Conservation (phyloP, 352 stramenopile genomes). For the Phytophthora hybrid region DNA sequence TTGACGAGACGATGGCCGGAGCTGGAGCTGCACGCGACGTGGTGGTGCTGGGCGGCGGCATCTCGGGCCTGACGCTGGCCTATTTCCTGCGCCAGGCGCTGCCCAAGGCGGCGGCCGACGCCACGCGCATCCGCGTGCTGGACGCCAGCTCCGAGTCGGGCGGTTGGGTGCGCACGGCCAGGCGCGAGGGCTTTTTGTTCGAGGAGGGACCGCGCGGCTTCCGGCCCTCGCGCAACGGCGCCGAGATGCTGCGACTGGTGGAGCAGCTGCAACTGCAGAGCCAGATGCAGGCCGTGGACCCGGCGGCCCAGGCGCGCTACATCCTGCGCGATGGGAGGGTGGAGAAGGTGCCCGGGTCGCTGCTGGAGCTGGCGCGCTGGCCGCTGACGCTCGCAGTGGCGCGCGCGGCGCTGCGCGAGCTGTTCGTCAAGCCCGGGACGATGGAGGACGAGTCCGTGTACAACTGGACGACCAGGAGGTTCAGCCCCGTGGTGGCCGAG, state of each 20-base stretch:
- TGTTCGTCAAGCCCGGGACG: constrained; percentile 52
- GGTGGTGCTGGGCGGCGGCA: constrained; percentile 84
- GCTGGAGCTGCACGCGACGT: constrained; percentile 45
- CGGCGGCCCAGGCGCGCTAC: constrained; percentile 71
- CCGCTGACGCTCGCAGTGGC: constrained; percentile 63
- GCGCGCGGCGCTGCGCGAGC: constrained; percentile 70
- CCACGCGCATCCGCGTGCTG: constrained; percentile 73
- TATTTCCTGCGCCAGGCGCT: constrained; percentile 78
- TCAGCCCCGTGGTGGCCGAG: constrained; percentile 83
- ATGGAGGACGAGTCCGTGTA: constrained; percentile 85
- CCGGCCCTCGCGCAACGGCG: constrained; percentile 83
- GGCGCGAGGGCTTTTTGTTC: constrained; percentile 73
- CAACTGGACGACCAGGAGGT: constrained; percentile 77
- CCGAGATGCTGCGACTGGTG: constrained; percentile 86
- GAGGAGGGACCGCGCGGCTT: constrained; percentile 88
- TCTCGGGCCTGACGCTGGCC: constrained; percentile 81
- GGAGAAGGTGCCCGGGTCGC: constrained; percentile 72
- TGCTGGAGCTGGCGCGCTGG: constrained; percentile 73
- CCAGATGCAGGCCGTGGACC: constrained; percentile 72
- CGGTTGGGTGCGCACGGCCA: constrained; percentile 78
- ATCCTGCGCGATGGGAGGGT: constrained; percentile 79
- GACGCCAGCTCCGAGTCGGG: constrained; percentile 61
- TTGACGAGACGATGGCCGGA: not conserved
- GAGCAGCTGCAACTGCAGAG: constrained; percentile 77
- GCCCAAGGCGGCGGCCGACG: constrained; percentile 29